phyloP scores from a whole-genome alignment of 495 filamentous ascomycete species.

The Penicillium crystallinum region DNA sequence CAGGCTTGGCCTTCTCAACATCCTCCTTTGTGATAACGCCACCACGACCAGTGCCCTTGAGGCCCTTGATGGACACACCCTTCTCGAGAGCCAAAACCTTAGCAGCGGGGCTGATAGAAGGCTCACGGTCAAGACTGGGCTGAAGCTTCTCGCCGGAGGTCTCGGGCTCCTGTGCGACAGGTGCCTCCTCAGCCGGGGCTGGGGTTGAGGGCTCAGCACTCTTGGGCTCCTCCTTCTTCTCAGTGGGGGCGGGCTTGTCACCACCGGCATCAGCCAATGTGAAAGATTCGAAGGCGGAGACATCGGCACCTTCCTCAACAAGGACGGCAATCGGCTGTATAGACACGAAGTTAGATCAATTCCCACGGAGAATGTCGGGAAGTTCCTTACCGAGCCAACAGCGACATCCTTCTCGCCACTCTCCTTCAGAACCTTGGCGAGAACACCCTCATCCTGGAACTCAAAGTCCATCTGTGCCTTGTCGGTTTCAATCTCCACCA shows the following conservation, averaged over 20 bases:
- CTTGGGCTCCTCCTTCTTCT: slow-evolving; percentile 61
- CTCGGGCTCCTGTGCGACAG: slow-evolving; percentile 63
- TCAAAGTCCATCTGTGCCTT: slow-evolving; percentile 99
- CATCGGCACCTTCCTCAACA: slow-evolving; percentile 83
- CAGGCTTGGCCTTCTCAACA: slow-evolving; percentile 74
- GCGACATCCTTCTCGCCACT: slow-evolving; percentile 91
- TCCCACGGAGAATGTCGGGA: slow-evolving; percentile 23
- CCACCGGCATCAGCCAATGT: slow-evolving; percentile 86
- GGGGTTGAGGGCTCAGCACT: slow-evolving; percentile 56
- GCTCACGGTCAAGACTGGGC: slow-evolving; percentile 75
- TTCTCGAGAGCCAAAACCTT: slow-evolving; percentile 81
- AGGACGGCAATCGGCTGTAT: slow-evolving; percentile 88
- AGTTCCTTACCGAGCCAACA: slow-evolving; percentile 78
- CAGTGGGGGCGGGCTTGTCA: slow-evolving; percentile 57
- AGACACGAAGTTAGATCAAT: slow-evolving; percentile 2
- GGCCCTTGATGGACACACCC: slow-evolving; percentile 66
- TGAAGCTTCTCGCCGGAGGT: slow-evolving; percentile 72
- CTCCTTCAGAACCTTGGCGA: slow-evolving; percentile 93
- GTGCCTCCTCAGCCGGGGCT: slow-evolving; percentile 50
- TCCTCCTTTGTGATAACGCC: slow-evolving; percentile 90
- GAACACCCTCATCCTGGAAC: slow-evolving; percentile 95
- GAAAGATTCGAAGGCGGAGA: slow-evolving; percentile 84
- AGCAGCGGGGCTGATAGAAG: slow-evolving; percentile 65
- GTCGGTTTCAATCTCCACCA: slow-evolving; percentile 99
- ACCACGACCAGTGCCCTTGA: slow-evolving; percentile 85